These are phyloP conservation scores for Anthoceros angustus DNA, from an alignment of 225 moss, liverwort and hornwort species.

Conservation along the genomic window DNA sequence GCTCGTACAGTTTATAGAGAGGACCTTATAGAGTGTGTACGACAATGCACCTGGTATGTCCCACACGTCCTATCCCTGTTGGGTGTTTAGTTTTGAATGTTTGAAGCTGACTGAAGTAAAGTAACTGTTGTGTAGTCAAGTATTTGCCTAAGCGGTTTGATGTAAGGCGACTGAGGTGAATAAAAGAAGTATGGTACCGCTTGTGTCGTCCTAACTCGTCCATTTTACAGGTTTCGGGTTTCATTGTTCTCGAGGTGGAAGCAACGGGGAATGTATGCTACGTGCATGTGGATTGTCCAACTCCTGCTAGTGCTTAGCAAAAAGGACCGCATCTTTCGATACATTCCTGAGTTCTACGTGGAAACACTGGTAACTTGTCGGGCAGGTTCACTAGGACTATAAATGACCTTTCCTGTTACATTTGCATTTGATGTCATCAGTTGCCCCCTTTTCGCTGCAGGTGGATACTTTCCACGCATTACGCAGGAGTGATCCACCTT, in stretches of 20 bases:
- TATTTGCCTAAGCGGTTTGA: no score
- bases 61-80: not conserved
- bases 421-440: not conserved
- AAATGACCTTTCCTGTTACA: not conserved
- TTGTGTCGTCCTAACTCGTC: not conserved
- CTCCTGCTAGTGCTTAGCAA: slow-evolving; percentile 73
- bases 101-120: no score
- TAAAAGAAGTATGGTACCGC: not conserved
- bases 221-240: slow-evolving; percentile 62
- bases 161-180: no score
- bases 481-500: slow-evolving; percentile 89
- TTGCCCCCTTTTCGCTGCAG: slow-evolving; percentile 16
- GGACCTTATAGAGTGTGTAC: slow-evolving; percentile 79
- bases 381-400: no score
- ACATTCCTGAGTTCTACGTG: slow-evolving; percentile 88
- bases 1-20: slow-evolving; percentile 69
- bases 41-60: slow-evolving; percentile 79
- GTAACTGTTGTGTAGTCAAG: no score
- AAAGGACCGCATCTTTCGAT: slow-evolving; percentile 66
- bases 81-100: no score
- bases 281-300: slow-evolving; percentile 98
- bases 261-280: slow-evolving; percentile 95
- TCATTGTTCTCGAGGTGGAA: slow-evolving; percentile 95
- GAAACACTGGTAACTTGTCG: slow-evolving; percentile 46
- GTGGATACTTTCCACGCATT: slow-evolving; percentile 97